Evolutionary conservation across 805 yeast genomes (phyloP).

Genomic region (Saccharomycopsis javanensis): DNA sequence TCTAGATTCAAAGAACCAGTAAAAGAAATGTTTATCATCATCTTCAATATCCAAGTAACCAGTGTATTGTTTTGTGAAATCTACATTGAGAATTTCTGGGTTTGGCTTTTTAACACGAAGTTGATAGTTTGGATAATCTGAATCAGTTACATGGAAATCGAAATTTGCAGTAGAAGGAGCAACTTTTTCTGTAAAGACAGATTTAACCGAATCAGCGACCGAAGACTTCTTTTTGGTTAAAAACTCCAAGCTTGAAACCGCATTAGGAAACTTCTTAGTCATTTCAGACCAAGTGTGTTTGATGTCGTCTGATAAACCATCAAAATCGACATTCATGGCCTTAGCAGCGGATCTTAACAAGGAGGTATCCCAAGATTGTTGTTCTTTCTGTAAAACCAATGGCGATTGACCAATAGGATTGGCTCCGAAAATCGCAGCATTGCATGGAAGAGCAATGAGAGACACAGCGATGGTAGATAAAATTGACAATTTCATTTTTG

Average conservation of each 20-base stretch:
- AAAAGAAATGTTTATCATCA: slow-evolving; percentile 86
- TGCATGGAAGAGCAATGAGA: slow-evolving; percentile 4
- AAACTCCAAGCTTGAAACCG: slow-evolving; percentile 40
- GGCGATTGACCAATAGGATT: slow-evolving; percentile 3
- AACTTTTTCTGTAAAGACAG: neutral
- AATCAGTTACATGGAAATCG: slow-evolving; percentile 33
- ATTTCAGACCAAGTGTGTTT: slow-evolving; percentile 54
- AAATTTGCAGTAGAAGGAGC: slow-evolving; percentile 13
- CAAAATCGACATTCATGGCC: slow-evolving; percentile 42
- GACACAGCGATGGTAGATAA: neutral
- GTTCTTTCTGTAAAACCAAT: slow-evolving; percentile 6
- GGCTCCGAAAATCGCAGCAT: neutral
- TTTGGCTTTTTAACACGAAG: slow-evolving; percentile 50
- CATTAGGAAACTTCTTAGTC: slow-evolving; percentile 50
- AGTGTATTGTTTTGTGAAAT: slow-evolving; percentile 69
- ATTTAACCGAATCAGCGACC: neutral
- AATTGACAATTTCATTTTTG: neutral
- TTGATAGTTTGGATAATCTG: slow-evolving; percentile 34
- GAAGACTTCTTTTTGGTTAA: slow-evolving; percentile 30
- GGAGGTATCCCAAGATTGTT: slow-evolving; percentile 19
- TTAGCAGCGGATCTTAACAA: slow-evolving; percentile 40
- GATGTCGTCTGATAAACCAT: slow-evolving; percentile 38
- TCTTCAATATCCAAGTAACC: slow-evolving; percentile 80
- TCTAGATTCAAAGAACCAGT: slow-evolving; percentile 90
- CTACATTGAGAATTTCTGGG: slow-evolving; percentile 68